Evolutionary conservation across 768 basidiomycete genomes (phyloP), one percentile per base, ranked within the genome.

Genomic region (Basidioascus undulatus): DNA sequence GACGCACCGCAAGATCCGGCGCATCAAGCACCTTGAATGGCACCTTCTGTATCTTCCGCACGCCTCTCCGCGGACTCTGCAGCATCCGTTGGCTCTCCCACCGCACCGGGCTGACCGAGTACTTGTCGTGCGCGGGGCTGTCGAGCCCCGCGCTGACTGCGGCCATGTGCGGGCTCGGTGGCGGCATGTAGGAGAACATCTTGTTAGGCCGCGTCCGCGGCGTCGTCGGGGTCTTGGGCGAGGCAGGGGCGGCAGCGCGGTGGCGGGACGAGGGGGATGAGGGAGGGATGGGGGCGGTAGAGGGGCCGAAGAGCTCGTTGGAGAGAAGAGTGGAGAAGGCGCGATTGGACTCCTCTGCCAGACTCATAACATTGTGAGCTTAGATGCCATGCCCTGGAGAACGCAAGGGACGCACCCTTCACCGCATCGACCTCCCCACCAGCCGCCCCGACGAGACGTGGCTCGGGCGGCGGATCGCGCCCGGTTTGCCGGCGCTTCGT

Each of bases 11-110:
- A 11, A 98, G 71, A 41, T 96, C 87, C 0, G 89, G 92, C 7
- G 89, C 89, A 55, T 98, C 89, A 26, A 96, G 69, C 1, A 94
- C 89, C 43, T 92, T 73, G 62, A 89, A 96, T 2, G 89, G 89
- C 0, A 87, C 92, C 57, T 89, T 86, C 62, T 76, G 76, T 2
- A 94, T 78, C 43, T 65, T 74, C 33, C 89, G 71, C 6, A 80
- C 69, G 43, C 74, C 67, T 37, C 80, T 72, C 23, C 80, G 67
- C 0, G 87, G 84, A 41, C 75, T 79, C 47, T 86, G 72, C 34
- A 98, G 71, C 13, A 92, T 65, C 38, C 68, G 68, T 21, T 81
- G 72, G 48, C 74, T 81, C 51, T 77, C 75, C 32, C 75, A 72
- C 1, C 81, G 73, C 5, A 94, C 78, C 10, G 89, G 89, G 37